Evolutionary conservation across 495 filamentous ascomycete genomes (phyloP).

Genomic region (Penicillium tannophilum): DNA sequence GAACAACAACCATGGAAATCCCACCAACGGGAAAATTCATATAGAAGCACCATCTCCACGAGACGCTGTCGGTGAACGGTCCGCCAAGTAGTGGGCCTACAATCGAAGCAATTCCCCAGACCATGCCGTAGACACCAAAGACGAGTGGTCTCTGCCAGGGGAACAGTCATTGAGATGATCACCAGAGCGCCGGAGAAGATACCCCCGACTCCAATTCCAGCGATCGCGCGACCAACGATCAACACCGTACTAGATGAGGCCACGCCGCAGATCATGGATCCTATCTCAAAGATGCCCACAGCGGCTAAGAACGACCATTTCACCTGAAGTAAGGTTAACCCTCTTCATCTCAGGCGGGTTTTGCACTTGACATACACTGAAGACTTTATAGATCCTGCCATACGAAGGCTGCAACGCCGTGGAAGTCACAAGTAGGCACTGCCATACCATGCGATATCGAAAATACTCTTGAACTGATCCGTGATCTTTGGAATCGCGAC

Average conservation of each 20-base stretch:
- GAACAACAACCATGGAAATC: constrained; percentile 52
- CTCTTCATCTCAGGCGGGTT: no score
- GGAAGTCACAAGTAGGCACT: constrained; percentile 40
- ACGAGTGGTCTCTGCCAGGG: constrained; percentile 66
- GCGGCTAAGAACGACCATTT: constrained; percentile 54
- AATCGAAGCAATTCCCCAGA: constrained; percentile 70
- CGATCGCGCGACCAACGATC: constrained; percentile 75
- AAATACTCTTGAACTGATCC: constrained; percentile 43
- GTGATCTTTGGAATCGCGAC: constrained; percentile 49
- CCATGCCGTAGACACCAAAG: constrained; percentile 64
- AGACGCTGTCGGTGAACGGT: constrained; percentile 56
- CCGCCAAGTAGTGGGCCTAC: constrained; percentile 67
- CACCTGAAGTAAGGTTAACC: no score
- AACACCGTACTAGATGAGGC: constrained; percentile 65
- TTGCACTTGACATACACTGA: constrained; percentile 18
- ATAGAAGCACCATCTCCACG: constrained; percentile 87
- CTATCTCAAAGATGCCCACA: constrained; percentile 71
- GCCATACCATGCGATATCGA: constrained; percentile 51
- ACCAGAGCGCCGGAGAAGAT: constrained; percentile 74
- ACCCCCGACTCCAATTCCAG: constrained; percentile 66
- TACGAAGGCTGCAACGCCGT: constrained; percentile 36
- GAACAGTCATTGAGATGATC: constrained; percentile 64
- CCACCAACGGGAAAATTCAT: constrained; percentile 72
- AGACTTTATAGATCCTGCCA: constrained; percentile 36
- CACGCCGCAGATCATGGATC: constrained; percentile 68